Evolutionary conservation across 352 stramenopile genomes (phyloP), one percentile per base, ranked within the genome.

Genomic region (Aphanomyces stellatus): DNA sequence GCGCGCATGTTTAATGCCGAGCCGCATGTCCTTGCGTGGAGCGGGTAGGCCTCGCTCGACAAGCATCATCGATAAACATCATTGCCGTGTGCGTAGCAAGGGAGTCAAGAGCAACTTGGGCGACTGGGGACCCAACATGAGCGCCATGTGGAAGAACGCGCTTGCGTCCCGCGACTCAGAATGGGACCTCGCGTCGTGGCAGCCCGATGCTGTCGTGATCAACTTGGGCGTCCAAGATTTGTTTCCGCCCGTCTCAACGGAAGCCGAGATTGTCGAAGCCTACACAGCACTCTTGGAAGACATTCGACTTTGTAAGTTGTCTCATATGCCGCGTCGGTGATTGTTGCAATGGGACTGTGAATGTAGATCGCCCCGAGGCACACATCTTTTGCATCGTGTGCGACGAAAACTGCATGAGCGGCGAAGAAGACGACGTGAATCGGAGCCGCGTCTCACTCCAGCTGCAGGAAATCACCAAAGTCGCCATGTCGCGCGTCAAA

Each of bases 361-460:
- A 43, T 1, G 46, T 41, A 93, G 86, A 91, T 46, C 84, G 86
- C 3, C 86, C 86, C 3, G 71, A 88, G 25, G 86, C 86, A 11
- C 81, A 94, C 37, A 94, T 94, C 43, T 91, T 91, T 61, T 94
- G 84, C 51, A 78, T 91, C n/a, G 86, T 90, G 10, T 93, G 86
- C 53, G 82, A 93, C 43, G 81, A 93, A 64, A 79, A 78, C 62
- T 92, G 83, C 62, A 87, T 91, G 43, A 94, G 81, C 60, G 85
- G 77, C 8, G 83, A 92, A 65, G 81, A 90, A 51, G 83, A 79
- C 41, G 79, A 83, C 55, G 76, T 78, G 57, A 88, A 91, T 65
- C 81, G 85, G 57, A 88, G 85, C 40, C 84, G 85, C 65, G 75
- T 94, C 30, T 90, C 86, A 6, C 66, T 86, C 33, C 86, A 92